phyloP scores from a whole-genome alignment of 2,329 filamentous ascomycete species.

The Sclerotinia trifoliorum region DNA sequence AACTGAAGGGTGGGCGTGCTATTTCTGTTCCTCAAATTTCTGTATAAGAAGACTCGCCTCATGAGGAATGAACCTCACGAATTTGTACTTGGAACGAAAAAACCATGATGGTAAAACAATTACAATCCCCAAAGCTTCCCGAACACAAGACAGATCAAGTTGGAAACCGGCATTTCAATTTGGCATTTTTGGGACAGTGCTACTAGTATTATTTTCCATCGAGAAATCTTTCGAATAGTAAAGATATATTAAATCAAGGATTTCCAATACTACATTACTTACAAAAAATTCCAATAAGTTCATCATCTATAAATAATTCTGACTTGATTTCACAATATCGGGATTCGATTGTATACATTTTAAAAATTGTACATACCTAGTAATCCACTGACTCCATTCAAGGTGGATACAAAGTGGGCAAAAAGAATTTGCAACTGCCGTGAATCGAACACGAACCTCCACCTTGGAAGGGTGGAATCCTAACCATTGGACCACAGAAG shows the following conservation, averaged over 20 bases:
- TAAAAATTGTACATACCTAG: too few relatives aligned
- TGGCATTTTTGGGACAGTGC: background rate
- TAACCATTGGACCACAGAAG: slow-evolving; percentile 25
- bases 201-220: background rate
- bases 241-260: too few relatives aligned
- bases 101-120: background rate
- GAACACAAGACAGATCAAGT: background rate
- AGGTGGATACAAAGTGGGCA: too few relatives aligned
- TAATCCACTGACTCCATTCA: too few relatives aligned
- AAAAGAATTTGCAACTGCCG: slow-evolving; percentile 2
- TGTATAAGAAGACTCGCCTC: background rate
- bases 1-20: too few relatives aligned
- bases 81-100: background rate
- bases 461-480: slow-evolving; percentile 24
- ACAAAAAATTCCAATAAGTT: too few relatives aligned
- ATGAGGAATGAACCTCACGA: too few relatives aligned
- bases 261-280: too few relatives aligned
- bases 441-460: slow-evolving; percentile 24
- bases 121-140: background rate
- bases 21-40: background rate
- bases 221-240: too few relatives aligned
- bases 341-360: too few relatives aligned
- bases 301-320: too few relatives aligned
- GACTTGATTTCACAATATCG: too few relatives aligned
- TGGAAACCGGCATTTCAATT: background rate